Base-by-base conservation (phyloP, 176 grass and related monocot species). In the Zoysia pacifica region DNA sequence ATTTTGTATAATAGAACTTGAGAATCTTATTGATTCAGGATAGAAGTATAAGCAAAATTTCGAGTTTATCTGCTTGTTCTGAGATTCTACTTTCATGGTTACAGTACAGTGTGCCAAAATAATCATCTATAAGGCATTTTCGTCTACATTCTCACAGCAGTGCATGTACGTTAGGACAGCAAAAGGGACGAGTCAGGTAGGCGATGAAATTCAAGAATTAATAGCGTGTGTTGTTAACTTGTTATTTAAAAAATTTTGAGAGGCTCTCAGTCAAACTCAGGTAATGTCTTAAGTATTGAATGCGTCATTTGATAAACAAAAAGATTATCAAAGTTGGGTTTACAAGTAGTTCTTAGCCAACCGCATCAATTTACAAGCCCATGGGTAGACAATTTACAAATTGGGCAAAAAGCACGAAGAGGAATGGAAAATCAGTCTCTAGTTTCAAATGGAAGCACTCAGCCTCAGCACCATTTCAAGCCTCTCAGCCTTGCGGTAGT, bases 401-500 rank as follows among this genome's bases (percentile, higher is more conserved):
- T 61, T 82, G 83, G 79, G 79, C 82, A 78, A 77, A 85, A 70
- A 64, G 47, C 55, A 67, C 16, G 40, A 62, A 62, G 14, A 48
- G 19, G 70, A 81, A 76, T 62, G 51, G 28, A 68, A 86, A 82
- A 86, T 62, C 45, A 70, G 39, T 62, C 11, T 77, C 58, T 10
- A 40, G 7, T 38, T 73, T 95, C 80, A 99, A 84, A 99, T 87
- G 73, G 92, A 93, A 39, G 92, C 86, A 37, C 81, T 90, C 48
- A 86, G 82, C 85, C 96, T 89, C 82, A 99, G 79, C 73, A 99
- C 90, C 67, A 83, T 82, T 72, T 97, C 95, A 11, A 97, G 91
- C 95, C 91, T 91, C 88, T 95, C 93, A 1, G 96, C 96, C 72
- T 95, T 99, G 37, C 86, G 50, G 45, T 95, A 99, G 84, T 99